Conservation (phyloP, 2,329 filamentous ascomycete species). For the Nannizzia gypsea region DNA sequence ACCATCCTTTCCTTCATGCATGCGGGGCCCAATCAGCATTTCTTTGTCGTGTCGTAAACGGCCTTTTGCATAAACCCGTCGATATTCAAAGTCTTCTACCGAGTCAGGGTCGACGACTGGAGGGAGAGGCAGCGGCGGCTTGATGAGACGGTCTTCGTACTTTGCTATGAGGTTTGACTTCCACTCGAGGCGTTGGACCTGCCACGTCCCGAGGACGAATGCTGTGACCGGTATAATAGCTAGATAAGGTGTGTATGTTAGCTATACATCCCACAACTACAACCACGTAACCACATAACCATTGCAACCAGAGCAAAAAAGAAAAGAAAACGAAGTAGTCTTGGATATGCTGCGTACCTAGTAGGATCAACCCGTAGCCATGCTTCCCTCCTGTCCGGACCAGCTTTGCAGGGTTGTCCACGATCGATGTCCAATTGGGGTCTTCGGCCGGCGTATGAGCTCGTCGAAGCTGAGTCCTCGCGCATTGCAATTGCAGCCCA, state of each 20-base stretch:
- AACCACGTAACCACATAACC: not conserved
- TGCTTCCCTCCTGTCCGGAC: constrained; percentile 65
- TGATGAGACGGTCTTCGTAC: constrained; percentile 82
- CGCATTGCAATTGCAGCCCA: constrained; percentile 27
- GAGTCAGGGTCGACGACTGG: constrained; percentile 69
- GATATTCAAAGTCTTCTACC: constrained; percentile 81
- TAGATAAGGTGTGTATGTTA: constrained; percentile 13
- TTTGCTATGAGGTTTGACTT: constrained; percentile 86
- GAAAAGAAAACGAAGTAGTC: not conserved
- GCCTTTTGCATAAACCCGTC: constrained; percentile 66
- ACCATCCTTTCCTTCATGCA: constrained; percentile 79
- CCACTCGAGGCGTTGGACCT: constrained; percentile 84
- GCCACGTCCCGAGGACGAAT: constrained; percentile 85
- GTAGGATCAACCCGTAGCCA: constrained; percentile 66
- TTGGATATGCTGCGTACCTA: constrained; percentile 41
- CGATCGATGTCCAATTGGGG: constrained; percentile 68
- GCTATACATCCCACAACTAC: not conserved
- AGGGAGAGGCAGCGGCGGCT: constrained; percentile 73
- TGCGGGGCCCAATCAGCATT: constrained; percentile 87
- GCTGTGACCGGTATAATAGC: constrained; percentile 84
- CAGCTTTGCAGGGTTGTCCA: constrained; percentile 73
- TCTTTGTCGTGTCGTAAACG: constrained; percentile 75
- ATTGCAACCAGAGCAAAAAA: constrained; percentile 14
- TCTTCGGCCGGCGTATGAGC: constrained; percentile 51
- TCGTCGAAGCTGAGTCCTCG: constrained; percentile 28